Base-by-base conservation (phyloP, 2,329 filamentous ascomycete species). In the Fusarium sp. region DNA sequence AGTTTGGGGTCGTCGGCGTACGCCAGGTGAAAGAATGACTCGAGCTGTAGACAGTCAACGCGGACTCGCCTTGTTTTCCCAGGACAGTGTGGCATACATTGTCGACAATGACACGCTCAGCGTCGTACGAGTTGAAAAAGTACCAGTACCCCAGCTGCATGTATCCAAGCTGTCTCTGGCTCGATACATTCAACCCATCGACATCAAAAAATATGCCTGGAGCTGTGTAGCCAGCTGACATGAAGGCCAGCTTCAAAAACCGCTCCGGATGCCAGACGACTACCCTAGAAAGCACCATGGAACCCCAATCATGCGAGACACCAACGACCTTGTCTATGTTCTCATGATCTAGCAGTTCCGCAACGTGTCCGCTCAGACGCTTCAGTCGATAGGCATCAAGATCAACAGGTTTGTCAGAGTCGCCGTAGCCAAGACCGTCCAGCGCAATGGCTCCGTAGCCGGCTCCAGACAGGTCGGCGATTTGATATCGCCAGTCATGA, bases 361-460 rank as follows among this genome's bases (percentile, higher is more conserved):
- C 32, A 4, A 65, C 53, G 23, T 68, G 60, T 0, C 37, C 29
- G 4, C 48, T 49, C 2, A 67, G 41, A 1, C 21, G 38, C 21
- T 66, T 62, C 4, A 61, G 4, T 3, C 52, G 53, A 23, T 68
- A 68, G 5, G 45, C 49, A 4, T 57, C 53, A 1, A 64, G 15
- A 2, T 65, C 60, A 3, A 31, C 4, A 3, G 49, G 50, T 35
- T 49, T 66, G 17, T 68, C 63, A 11, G 50, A 63, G 9, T 58
- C 57, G 4, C 66, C 66, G n/a, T 62, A 68, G 10, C 66, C 66
- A 5, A 68, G 65, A 23, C 64, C 51, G 17, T 68, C 66, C 1
- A 60, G 60, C 4, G 49, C 63, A 9, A 68, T 43, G 6, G 57
- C 62, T 0, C 66, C 66, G 9, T 57, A 68, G 0, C 62, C 63